phyloP scores from a whole-genome alignment of 306 rosid species.

The Cercis canadensis region DNA sequence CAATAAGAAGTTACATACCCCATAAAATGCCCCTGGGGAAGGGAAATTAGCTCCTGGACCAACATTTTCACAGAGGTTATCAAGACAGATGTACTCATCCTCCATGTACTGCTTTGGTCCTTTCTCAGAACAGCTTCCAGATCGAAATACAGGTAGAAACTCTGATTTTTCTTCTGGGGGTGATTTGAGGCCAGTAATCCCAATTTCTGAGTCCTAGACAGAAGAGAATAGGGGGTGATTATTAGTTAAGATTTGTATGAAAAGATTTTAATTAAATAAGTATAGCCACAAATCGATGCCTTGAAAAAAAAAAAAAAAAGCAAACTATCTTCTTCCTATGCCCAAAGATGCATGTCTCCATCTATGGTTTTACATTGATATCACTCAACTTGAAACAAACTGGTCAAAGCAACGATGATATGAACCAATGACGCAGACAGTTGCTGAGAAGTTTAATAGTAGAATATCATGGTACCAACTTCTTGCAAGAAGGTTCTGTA shows the following conservation, averaged over 20 bases:
- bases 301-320: neutral
- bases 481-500: neutral
- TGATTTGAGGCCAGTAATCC: slow-evolving; percentile 42
- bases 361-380: slow-evolving; percentile 13
- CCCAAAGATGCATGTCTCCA: neutral
- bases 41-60: slow-evolving; percentile 36
- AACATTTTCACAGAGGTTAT: slow-evolving; percentile 46
- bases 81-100: slow-evolving; percentile 61
- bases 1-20: slow-evolving; percentile 52
- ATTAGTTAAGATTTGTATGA: neutral
- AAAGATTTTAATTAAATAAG: neutral
- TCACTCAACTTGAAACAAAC: slow-evolving; percentile 10
- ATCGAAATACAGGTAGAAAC: slow-evolving; percentile 48
- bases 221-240: slow-evolving; percentile 13
- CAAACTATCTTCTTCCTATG: slow-evolving; percentile 8
- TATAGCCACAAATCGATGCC: neutral
- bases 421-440: neutral
- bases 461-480: slow-evolving; percentile 2
- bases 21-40: slow-evolving; percentile 70
- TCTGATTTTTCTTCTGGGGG: slow-evolving; percentile 48
- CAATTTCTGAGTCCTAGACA: slow-evolving; percentile 53
- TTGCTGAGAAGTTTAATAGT: slow-evolving; percentile 12
- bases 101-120: slow-evolving; percentile 80
- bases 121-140: slow-evolving; percentile 65
- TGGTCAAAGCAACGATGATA: slow-evolving; percentile 14